Base-by-base conservation (phyloP, 1,139 yeast genomes). In the Protomyces lactucae-debilis region DNA sequence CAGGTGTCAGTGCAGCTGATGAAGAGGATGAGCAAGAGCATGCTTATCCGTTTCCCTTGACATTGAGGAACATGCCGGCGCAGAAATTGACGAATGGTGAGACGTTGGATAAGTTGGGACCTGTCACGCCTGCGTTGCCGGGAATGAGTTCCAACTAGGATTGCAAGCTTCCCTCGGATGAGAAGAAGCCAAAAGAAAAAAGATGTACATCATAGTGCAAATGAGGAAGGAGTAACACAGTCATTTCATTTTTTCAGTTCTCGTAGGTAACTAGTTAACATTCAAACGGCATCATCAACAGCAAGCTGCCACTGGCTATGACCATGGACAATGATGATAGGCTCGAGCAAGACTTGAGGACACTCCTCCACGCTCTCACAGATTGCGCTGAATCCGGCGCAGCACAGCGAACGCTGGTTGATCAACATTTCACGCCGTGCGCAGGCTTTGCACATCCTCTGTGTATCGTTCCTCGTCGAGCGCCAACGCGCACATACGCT, bases 1-100 rank as follows among this genome's bases (percentile, higher is more conserved):
- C 18, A 1, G 54, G 39, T n/a, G 54, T 9, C 8, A 28, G 32
- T 4, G 10, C 43, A 14, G 43, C 16, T 6, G 57, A 21, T 18
- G 64, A 40, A 32, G 43, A 21, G 6, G 57, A 55, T 28, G 64
- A 59, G 53, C 57, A 59, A 35, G 63, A 59, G 52, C 39, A 59
- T 51, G 63, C 53, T 2, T 59, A 59, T 35, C 63, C 63, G 35
- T 59, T 59, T 39, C 57, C 63, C 23, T 51, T 59, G 57, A 59
- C 63, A 21, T 32, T 59, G 45, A 25, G 46, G 43, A 59, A 59
- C 36, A 59, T 59, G 63, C 63, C 63, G 3, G 14, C 39, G 14
- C 53, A 39, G 43, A 28, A 16, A 9, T 16, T 59, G 48, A 23
- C 63, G 14, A 59, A 59, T 35, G 57, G 57, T 18, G 35, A 45